A percentile compares a stretch with the other conserved stretches of the same genome.
Evolutionary conservation across 805 yeast genomes (phyloP).

Genomic region (Sugiyamaella smithiae): DNA sequence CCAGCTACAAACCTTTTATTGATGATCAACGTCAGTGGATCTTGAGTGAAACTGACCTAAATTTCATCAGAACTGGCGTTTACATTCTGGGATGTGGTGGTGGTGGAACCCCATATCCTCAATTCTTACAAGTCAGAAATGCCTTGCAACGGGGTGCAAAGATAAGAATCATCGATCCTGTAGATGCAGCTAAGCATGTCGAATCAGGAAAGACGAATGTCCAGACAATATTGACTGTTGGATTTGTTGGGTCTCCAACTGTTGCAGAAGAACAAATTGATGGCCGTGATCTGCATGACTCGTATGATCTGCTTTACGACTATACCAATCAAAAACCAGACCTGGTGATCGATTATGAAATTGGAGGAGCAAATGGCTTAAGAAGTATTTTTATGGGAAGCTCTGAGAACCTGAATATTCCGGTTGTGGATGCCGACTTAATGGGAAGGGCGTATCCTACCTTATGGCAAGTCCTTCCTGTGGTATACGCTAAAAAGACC

Average conservation of each 20-base stretch:
- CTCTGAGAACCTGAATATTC: conserved; percentile 9
- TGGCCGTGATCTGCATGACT: conserved; percentile 38
- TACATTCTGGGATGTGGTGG: conserved; percentile 52
- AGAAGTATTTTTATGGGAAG: conserved; percentile 6
- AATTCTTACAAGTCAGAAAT: conserved; percentile 35
- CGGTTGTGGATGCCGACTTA: conserved; percentile 38
- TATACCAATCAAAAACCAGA: neutral
- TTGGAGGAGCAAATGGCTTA: conserved; percentile 33
- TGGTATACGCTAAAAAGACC: conserved; percentile 6
- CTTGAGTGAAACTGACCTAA: conserved; percentile 40
- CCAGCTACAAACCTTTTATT: conserved; percentile 12
- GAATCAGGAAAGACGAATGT: conserved; percentile 15
- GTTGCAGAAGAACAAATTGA: conserved; percentile 41
- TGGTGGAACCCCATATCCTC: conserved; percentile 47
- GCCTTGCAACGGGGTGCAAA: conserved; percentile 36
- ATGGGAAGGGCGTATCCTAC: conserved; percentile 53
- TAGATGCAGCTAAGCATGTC: conserved; percentile 18
- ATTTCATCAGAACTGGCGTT: conserved; percentile 41
- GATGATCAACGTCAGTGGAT: conserved; percentile 35
- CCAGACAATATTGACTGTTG: conserved; percentile 33
- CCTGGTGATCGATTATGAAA: conserved; percentile 22
- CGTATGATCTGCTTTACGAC: conserved; percentile 26
- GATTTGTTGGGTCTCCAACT: conserved; percentile 47
- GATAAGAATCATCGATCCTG: conserved; percentile 35
- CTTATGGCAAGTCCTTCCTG: conserved; percentile 41